These are phyloP conservation scores for Nigrograna mackinnonii DNA, from an alignment of 2,329 filamentous ascomycete species.

Conservation along the genomic window DNA sequence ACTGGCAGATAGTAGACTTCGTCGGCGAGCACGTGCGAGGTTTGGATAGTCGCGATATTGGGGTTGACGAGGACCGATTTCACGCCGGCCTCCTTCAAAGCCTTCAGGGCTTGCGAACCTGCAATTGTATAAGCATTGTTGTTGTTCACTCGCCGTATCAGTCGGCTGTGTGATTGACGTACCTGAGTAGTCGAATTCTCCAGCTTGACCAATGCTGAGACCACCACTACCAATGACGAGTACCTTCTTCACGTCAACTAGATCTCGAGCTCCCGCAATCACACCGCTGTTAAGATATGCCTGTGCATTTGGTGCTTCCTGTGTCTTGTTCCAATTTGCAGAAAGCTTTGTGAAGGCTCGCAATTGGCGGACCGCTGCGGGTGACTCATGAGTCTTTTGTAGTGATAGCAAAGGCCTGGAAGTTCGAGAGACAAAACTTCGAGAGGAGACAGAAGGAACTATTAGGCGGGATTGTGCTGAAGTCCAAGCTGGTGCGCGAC, in stretches of 20 bases:
- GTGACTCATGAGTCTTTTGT: constrained; percentile 33
- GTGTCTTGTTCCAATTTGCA: constrained; percentile 47
- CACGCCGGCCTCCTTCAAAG: constrained; percentile 92
- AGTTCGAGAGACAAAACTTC: constrained; percentile 36
- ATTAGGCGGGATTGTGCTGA: constrained; percentile 35
- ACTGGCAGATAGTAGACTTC: constrained; percentile 98
- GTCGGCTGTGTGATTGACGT: constrained; percentile 30
- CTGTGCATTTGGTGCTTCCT: constrained; percentile 78
- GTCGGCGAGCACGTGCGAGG: constrained; percentile 91
- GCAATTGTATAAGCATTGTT: constrained; percentile 20
- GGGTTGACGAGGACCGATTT: constrained; percentile 93
- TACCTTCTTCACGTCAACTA: constrained; percentile 94
- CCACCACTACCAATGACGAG: constrained; percentile 95
- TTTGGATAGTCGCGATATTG: constrained; percentile 98
- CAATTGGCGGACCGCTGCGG: constrained; percentile 34
- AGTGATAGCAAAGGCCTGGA: constrained; percentile 34
- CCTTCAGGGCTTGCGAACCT: constrained; percentile 97
- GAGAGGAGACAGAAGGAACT: constrained; percentile 29
- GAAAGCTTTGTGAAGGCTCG: constrained; percentile 42
- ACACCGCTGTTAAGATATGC: constrained; percentile 88
- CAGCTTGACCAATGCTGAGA: constrained; percentile 94
- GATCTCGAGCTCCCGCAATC: constrained; percentile 73
- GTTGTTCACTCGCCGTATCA: too few species aligned
- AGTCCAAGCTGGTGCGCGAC: constrained; percentile 41
- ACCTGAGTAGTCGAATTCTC: constrained; percentile 99